These are phyloP conservation scores for Trichosporon sp. DNA, from an alignment of 1,284 basidiomycete genomes.

Conservation along the genomic window DNA sequence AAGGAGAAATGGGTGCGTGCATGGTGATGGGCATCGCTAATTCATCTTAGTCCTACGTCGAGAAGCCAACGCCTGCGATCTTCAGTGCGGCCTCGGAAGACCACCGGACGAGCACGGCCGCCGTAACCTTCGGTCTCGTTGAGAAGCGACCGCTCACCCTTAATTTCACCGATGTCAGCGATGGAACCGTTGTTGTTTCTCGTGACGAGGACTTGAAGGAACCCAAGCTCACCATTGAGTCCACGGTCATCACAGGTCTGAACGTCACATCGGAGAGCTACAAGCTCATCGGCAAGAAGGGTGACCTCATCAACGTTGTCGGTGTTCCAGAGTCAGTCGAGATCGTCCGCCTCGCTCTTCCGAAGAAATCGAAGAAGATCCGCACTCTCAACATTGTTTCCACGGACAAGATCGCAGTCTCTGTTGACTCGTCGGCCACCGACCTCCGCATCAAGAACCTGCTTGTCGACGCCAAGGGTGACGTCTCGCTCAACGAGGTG, in stretches of 20 bases:
- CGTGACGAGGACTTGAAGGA: constrained; percentile 14
- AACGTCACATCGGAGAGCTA: neutral
- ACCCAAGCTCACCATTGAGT: constrained; percentile 25
- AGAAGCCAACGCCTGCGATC: neutral
- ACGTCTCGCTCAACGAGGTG: constrained; percentile 14
- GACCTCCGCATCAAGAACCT: constrained; percentile 20
- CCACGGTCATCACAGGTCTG: constrained; percentile 14
- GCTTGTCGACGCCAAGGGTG: constrained; percentile 18
- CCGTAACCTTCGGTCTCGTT: neutral
- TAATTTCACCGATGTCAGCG: constrained; percentile 16
- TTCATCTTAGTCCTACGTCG: neutral
- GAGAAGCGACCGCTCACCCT: neutral
- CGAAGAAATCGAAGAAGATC: constrained; percentile 12
- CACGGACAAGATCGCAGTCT: constrained; percentile 16
- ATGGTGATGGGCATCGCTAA: neutral
- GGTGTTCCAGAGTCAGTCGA: constrained; percentile 6
- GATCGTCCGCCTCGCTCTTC: constrained; percentile 26
- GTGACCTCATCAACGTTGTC: neutral
- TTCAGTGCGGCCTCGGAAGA: neutral
- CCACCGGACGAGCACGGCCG: neutral
- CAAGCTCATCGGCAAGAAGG: neutral
- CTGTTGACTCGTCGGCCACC: constrained; percentile 20
- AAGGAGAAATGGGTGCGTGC: neutral
- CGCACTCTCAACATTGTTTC: constrained; percentile 19
- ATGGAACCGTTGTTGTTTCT: constrained; percentile 24